A percentile compares a stretch with the other conserved stretches of the same genome.
These are phyloP conservation scores for Trypanosomatidae sp. DNA, from an alignment of 208 protist species.

Conservation along the genomic window DNA sequence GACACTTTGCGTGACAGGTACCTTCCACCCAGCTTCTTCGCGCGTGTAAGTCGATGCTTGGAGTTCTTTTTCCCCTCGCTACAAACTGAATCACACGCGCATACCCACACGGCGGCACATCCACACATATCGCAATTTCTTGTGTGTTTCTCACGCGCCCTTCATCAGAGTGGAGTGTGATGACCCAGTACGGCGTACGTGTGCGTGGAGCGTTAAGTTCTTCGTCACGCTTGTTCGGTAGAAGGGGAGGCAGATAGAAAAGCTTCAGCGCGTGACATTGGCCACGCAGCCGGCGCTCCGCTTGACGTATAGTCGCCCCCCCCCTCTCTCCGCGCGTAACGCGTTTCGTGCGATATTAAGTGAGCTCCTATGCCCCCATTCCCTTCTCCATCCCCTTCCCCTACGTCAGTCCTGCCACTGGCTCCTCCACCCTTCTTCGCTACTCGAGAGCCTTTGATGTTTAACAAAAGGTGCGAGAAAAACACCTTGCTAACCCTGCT, in stretches of 20 bases:
- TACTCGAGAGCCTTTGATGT: background rate
- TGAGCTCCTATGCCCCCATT: background rate
- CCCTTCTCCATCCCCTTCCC: background rate
- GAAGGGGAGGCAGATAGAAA: background rate
- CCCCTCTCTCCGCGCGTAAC: background rate
- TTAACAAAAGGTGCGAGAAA: background rate
- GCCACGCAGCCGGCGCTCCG: background rate
- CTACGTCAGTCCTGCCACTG: conserved; percentile 8
- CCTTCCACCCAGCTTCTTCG: background rate
- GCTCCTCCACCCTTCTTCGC: background rate
- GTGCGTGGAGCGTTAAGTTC: background rate
- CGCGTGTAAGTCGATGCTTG: background rate
- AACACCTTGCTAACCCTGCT: background rate
- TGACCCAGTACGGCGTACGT: background rate
- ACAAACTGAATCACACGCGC: background rate
- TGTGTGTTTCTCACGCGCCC: background rate
- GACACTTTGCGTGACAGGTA: background rate
- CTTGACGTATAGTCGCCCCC: background rate
- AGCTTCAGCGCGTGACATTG: background rate
- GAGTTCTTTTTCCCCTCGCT: background rate
- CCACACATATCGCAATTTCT: background rate
- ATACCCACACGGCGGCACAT: background rate
- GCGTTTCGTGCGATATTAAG: background rate
- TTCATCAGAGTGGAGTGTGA: background rate
- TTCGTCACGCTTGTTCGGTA: background rate